Percentiles rank a stretch among this genome's conserved stretches.
Conservation (phyloP, 1,284 basidiomycete species). For the Grifola frondosa region DNA sequence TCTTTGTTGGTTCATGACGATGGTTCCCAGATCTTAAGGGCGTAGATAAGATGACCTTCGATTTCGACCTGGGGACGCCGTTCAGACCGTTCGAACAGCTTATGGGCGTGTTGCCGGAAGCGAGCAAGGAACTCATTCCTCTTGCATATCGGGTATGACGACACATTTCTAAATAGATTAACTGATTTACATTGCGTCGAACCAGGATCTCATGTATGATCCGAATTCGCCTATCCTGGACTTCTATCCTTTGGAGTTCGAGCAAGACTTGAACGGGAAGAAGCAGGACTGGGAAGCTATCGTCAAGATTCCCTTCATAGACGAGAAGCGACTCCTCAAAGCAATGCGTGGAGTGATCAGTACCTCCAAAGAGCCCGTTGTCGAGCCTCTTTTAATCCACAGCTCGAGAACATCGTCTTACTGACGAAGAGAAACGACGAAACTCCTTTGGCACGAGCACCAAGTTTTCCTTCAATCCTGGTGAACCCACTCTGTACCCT, state of each 20-base stretch:
- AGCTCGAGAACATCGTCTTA: conserved; percentile 79
- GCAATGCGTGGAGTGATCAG: conserved; percentile 71
- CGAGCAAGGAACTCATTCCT: conserved; percentile 89
- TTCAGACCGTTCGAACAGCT: conserved; percentile 96
- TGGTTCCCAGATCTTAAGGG: conserved; percentile 66
- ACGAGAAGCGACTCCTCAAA: conserved; percentile 75
- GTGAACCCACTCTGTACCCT: conserved; percentile 70
- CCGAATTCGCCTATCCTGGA: conserved; percentile 87
- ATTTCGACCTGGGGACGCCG: conserved; percentile 85
- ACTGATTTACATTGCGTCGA: neutral
- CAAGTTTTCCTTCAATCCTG: conserved; percentile 73
- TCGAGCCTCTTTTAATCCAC: conserved; percentile 4
- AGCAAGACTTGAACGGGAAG: conserved; percentile 96
- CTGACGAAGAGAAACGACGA: conserved; percentile 73
- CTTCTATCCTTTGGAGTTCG: conserved; percentile 93
- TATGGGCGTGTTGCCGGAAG: conserved; percentile 95
- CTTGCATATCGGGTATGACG: conserved; percentile 73
- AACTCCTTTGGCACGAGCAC: conserved; percentile 83
- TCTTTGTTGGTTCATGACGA: neutral
- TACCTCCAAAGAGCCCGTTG: too few relatives aligned
- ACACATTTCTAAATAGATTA: too few relatives aligned
- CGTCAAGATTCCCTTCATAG: conserved; percentile 98
- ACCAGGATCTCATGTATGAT: conserved; percentile 87
- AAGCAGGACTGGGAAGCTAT: conserved; percentile 99
- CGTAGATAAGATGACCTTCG: conserved; percentile 79